Evolutionary conservation across 225 moss, liverwort and hornwort genomes (phyloP).

Genomic region (Pseudoscleropodium purum): DNA sequence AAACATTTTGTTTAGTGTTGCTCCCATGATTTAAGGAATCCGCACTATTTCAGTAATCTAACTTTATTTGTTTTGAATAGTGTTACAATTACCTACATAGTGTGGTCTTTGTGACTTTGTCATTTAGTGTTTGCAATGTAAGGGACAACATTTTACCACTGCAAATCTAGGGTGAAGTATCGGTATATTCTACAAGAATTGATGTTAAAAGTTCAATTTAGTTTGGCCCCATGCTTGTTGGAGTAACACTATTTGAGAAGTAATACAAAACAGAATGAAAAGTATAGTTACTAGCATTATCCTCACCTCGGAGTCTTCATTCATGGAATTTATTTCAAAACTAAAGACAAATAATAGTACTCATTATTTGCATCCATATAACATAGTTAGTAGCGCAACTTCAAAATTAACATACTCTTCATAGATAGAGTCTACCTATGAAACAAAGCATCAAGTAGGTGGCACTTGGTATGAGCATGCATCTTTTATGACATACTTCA

Average conservation of each 20-base stretch:
- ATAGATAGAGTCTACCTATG: not conserved
- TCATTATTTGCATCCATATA: not conserved
- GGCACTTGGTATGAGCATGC: not conserved
- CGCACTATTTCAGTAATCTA: rapidly evolving
- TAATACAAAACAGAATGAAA: not conserved
- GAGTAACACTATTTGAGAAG: not conserved
- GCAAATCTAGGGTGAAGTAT: not conserved
- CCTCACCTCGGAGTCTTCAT: not conserved
- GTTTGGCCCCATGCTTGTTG: not conserved
- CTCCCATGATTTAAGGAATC: not conserved
- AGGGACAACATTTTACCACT: not conserved
- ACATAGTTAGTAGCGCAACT: rapidly evolving
- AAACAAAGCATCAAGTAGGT: not conserved
- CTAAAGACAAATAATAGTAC: not conserved
- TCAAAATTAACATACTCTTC: not conserved
- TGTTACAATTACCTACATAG: not conserved
- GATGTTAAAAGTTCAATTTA: too few species aligned
- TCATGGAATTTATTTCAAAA: not conserved
- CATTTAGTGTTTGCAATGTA: not conserved
- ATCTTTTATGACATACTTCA: not conserved
- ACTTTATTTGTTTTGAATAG: not conserved
- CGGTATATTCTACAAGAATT: not conserved
- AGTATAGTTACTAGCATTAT: not conserved
- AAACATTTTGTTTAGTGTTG: not conserved
- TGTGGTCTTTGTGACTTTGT: not conserved